Percentiles rank a stretch among this genome's conserved stretches.
phyloP scores from a whole-genome alignment of 2,329 filamentous ascomycete species.

The Curvularia lunata region DNA sequence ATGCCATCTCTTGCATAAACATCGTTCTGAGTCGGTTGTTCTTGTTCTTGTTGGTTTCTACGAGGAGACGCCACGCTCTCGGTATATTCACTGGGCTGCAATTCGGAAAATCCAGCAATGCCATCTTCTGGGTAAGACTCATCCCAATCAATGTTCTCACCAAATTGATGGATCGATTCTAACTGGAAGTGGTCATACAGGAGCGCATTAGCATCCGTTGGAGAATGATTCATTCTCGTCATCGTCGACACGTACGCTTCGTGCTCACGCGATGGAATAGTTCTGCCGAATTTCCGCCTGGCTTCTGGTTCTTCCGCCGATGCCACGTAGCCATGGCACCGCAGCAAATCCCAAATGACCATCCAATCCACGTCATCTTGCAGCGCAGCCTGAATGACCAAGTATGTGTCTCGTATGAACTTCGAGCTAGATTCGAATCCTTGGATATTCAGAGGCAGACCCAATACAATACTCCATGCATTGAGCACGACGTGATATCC shows the following conservation, averaged over 20 bases:
- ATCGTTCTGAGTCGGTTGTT: too few relatives aligned
- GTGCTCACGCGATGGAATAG: neutral
- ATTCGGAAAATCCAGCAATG: neutral
- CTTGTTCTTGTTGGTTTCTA: too few relatives aligned
- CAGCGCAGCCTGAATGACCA: neutral
- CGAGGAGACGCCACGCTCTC: neutral
- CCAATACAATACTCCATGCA: conserved; percentile 1
- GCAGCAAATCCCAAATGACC: conserved; percentile 1
- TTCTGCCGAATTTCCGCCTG: neutral
- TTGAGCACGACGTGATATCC: neutral
- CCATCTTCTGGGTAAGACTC: neutral
- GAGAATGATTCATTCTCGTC: neutral
- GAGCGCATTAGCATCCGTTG: neutral
- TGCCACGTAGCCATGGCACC: neutral
- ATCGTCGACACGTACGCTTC: neutral
- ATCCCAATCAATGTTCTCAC: conserved; percentile 1
- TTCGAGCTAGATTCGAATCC: neutral
- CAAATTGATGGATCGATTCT: neutral
- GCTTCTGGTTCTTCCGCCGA: neutral
- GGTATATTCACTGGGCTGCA: neutral
- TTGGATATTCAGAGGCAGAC: neutral
- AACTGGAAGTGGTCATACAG: neutral
- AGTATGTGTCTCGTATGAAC: neutral
- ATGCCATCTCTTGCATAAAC: neutral
- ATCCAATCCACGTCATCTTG: neutral